Percentiles rank a stretch among this genome's conserved stretches.
Evolutionary conservation across 1,284 basidiomycete genomes (phyloP).

Genomic region (Microbotryum intermedium): DNA sequence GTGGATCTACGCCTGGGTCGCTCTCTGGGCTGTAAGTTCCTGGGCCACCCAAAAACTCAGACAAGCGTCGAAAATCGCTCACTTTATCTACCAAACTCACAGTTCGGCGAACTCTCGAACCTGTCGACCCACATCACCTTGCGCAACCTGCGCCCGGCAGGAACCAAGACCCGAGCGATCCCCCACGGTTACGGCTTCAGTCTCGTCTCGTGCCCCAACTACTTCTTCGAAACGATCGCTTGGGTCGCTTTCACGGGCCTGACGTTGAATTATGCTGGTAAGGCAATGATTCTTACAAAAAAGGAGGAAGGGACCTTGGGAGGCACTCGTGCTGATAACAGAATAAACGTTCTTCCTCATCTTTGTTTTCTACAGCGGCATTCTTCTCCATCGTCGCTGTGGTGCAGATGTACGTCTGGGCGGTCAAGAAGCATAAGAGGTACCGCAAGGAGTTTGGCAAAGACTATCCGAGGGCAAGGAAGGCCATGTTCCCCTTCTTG

Average conservation of each 20-base stretch:
- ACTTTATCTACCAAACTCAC: slow-evolving; percentile 2
- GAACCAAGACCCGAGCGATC: slow-evolving; percentile 70
- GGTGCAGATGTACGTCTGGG: slow-evolving; percentile 78
- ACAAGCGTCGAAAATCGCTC: background rate
- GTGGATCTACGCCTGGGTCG: slow-evolving; percentile 61
- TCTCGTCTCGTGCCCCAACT: slow-evolving; percentile 82
- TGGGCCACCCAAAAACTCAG: background rate
- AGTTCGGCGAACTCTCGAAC: slow-evolving; percentile 87
- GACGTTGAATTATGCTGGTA: slow-evolving; percentile 70
- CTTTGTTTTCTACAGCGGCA: slow-evolving; percentile 47
- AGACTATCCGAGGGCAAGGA: slow-evolving; percentile 65
- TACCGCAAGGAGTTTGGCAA: slow-evolving; percentile 92
- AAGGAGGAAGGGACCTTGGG: background rate
- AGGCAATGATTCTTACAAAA: slow-evolving; percentile 36
- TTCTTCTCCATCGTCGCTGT: slow-evolving; percentile 62
- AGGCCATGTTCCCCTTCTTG: slow-evolving; percentile 72
- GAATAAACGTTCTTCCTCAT: background rate
- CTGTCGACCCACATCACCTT: slow-evolving; percentile 72
- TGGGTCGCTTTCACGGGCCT: slow-evolving; percentile 69
- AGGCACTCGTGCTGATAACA: background rate
- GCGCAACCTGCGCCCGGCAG: slow-evolving; percentile 69
- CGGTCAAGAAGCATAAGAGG: slow-evolving; percentile 76
- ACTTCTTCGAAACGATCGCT: slow-evolving; percentile 79
- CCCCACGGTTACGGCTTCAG: slow-evolving; percentile 80
- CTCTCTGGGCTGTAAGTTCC: slow-evolving; percentile 63